Evolutionary conservation across 75 land plant species (phyloP).

Genomic region (Sequoiadendron giganteum): DNA sequence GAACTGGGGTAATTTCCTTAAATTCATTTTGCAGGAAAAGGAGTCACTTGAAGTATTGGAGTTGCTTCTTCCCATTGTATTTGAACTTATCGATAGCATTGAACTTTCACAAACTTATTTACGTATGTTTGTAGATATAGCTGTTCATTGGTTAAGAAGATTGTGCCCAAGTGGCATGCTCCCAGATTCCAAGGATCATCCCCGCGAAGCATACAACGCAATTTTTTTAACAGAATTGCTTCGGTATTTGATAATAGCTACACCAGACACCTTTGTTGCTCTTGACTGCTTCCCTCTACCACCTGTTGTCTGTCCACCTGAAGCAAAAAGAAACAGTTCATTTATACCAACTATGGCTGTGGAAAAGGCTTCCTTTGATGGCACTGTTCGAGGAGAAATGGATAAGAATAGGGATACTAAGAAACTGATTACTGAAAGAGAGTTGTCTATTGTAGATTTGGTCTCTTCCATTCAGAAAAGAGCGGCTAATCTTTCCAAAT

Average conservation of each 20-base stretch:
- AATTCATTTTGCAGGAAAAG: constrained; percentile 59
- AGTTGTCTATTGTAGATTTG: constrained; percentile 45
- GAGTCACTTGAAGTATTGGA: constrained; percentile 73
- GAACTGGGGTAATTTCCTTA: too few relatives aligned
- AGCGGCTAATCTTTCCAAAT: constrained; percentile 64
- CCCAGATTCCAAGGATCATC: constrained; percentile 45
- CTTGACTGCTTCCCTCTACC: constrained; percentile 97
- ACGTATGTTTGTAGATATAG: constrained; percentile 63
- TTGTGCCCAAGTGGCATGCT: constrained; percentile 41
- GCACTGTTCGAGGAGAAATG: constrained; percentile 10
- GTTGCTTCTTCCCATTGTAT: constrained; percentile 79
- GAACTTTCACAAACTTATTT: constrained; percentile 75
- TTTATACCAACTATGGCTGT: constrained; percentile 20
- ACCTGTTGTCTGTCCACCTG: constrained; percentile 41
- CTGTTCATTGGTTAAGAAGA: constrained; percentile 48
- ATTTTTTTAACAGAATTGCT: constrained; percentile 67
- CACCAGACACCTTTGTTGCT: constrained; percentile 94
- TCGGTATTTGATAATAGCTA: constrained; percentile 67
- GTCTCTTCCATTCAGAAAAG: constrained; percentile 75
- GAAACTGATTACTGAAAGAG: constrained; percentile 25
- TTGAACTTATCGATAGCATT: constrained; percentile 70
- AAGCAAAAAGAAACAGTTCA: constrained; percentile 5
- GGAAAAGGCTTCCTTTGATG: constrained; percentile 12
- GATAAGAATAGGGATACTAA: constrained; percentile 12
- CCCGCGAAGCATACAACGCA: constrained; percentile 40